Evolutionary conservation across 345 rosid genomes (phyloP), one percentile per base, ranked within the genome.

Genomic region (Chamaenerion angustifolium): DNA sequence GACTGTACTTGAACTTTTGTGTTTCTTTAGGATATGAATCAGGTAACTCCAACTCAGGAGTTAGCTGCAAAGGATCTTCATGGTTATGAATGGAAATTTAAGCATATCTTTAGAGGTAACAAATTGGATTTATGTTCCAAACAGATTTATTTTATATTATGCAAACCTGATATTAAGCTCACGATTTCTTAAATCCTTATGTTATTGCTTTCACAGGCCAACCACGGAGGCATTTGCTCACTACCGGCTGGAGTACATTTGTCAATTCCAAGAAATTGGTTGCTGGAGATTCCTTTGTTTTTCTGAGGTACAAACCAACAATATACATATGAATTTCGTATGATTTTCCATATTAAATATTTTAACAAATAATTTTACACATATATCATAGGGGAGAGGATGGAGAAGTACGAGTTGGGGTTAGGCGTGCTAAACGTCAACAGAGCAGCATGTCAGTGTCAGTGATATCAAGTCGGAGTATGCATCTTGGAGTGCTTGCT

Each of bases 221-320:
- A 62, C 98, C 98, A 18, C 71, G 87, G 62, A 80, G 98, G 69
- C 98, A 92, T 66, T 72, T 87, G 65, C 80, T 92, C 45, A 87
- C 95, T 15, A 87, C 96, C 2, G 98, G 96, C 12, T 92, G 96
- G 98, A 92, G 96, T 71, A 81, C 89, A 3, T 92, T 87, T 64
- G 95, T 92, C 51, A 72, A 92, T 59, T 81, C 95, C 8, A 92
- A 92, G 75, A 78, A 76, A 78, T 67, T 92, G 58, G 87, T 75
- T 42, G 89, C 95, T 3, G 87, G 96, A 15, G 98, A 87, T 74
- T 74, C 89, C 43, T 84, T 92, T 66, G 93, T 92, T 35, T 87
- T 92, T 66, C 57, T 92, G 48, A 87, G 98, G 96, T 92, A 65
- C 42, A 14, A 11, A 45, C 52, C 35, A 42, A 14, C 46, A 17